These are phyloP conservation scores for Paraphaeosphaeria sporulosa DNA, from an alignment of 2,329 filamentous ascomycete genomes.

Conservation along the genomic window DNA sequence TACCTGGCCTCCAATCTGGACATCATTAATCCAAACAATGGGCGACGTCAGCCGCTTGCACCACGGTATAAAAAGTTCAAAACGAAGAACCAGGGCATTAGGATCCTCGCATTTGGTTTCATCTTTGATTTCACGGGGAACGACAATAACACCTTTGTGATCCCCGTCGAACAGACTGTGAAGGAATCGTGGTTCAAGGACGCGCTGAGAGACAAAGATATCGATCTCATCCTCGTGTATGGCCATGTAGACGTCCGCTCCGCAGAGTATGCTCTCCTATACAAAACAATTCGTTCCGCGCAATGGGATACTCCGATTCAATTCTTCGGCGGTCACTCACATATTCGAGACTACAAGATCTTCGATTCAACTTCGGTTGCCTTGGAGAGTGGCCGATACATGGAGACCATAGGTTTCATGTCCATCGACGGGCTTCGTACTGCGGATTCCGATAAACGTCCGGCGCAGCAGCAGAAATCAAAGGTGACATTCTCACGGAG, in stretches of 20 bases:
- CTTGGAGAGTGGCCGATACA: conserved; percentile 87
- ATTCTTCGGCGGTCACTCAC: conserved; percentile 89
- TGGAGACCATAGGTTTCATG: conserved; percentile 95
- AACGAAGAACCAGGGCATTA: conserved; percentile 86
- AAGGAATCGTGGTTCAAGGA: conserved; percentile 88
- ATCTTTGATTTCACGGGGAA: conserved; percentile 93
- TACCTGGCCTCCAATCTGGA: conserved; percentile 95
- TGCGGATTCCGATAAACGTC: conserved; percentile 40
- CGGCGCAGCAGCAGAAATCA: conserved; percentile 26
- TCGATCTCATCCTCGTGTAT: conserved; percentile 85
- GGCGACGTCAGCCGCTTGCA: conserved; percentile 76
- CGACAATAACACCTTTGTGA: conserved; percentile 87
- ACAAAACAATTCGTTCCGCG: conserved; percentile 76
- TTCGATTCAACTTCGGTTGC: conserved; percentile 82
- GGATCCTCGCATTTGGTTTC: conserved; percentile 90
- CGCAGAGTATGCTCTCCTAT: conserved; percentile 79
- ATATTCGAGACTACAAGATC: conserved; percentile 82
- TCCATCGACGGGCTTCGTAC: conserved; percentile 74
- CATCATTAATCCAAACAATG: conserved; percentile 76
- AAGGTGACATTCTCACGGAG: conserved; percentile 72
- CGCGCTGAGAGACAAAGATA: conserved; percentile 77
- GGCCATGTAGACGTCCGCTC: conserved; percentile 87
- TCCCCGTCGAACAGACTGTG: conserved; percentile 79
- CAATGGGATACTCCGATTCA: conserved; percentile 86
- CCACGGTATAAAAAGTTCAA: conserved; percentile 87